Conservation (phyloP, 1,139 yeast genomes). For the Scheffersomyces parashehatae region DNA sequence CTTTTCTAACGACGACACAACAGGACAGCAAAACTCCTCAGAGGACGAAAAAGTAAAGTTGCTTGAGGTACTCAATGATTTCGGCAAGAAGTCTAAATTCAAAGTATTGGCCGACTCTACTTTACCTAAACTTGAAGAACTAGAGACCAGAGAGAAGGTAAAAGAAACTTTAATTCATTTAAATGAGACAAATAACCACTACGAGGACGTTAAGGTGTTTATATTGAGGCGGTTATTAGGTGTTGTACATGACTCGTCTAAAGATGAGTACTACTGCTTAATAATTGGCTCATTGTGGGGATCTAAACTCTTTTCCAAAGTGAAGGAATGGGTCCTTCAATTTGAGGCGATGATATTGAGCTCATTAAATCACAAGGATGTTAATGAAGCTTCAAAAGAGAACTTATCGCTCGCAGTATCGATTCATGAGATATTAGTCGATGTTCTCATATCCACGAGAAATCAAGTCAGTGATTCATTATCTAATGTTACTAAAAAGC, state of each 20-base stretch:
- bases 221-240: slow-evolving; percentile 44
- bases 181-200: slow-evolving; percentile 36
- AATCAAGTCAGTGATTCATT: slow-evolving; percentile 21
- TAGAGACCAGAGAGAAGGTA: slow-evolving; percentile 20
- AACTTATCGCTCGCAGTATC: slow-evolving; percentile 23
- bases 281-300: slow-evolving; percentile 30
- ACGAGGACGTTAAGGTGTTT: slow-evolving; percentile 46
- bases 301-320: slow-evolving; percentile 18
- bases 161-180: slow-evolving; percentile 28
- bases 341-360: slow-evolving; percentile 23
- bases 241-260: slow-evolving; percentile 8
- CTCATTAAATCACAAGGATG: slow-evolving; percentile 4
- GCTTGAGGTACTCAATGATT: slow-evolving; percentile 39
- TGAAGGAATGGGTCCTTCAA: slow-evolving; percentile 38
- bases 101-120: slow-evolving; percentile 12
- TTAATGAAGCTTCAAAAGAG: neutral
- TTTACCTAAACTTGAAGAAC: slow-evolving; percentile 9
- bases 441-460: slow-evolving; percentile 40
- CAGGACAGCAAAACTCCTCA: slow-evolving; percentile 13
- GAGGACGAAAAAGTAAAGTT: slow-evolving; percentile 37
- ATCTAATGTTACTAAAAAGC: slow-evolving; percentile 18
- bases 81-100: slow-evolving; percentile 24
- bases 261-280: slow-evolving; percentile 13
- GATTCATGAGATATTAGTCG: slow-evolving; percentile 59
- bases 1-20: slow-evolving; percentile 12